These are phyloP conservation scores for Apiotrichum akiyoshidainum DNA, from an alignment of 1,284 basidiomycete genomes.

Conservation along the genomic window DNA sequence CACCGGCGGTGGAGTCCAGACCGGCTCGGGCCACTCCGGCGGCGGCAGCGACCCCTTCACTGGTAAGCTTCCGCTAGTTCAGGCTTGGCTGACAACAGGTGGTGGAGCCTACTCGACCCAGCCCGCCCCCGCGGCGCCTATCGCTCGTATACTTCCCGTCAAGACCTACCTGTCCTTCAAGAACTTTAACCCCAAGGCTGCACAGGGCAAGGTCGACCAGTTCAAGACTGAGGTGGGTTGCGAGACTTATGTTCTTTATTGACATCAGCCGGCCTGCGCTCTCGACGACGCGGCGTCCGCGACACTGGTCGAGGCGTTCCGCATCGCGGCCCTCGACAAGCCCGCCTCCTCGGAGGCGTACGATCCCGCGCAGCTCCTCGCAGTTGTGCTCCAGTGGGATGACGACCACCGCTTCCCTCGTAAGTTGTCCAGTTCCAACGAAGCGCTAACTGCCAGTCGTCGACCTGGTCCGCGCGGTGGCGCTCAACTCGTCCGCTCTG, in stretches of 20 bases:
- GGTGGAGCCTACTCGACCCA: conserved; percentile 34
- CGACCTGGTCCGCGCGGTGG: conserved; percentile 75
- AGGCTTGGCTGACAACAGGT: conserved; percentile 20
- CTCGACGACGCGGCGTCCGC: conserved; percentile 59
- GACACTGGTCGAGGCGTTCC: conserved; percentile 12
- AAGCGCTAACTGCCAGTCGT: conserved; percentile 63
- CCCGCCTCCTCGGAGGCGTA: conserved; percentile 33
- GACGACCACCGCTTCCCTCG: conserved; percentile 75
- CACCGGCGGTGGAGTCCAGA: conserved; percentile 22
- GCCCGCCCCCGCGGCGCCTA: conserved; percentile 34
- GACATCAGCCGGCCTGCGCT: conserved; percentile 63
- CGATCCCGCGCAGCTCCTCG: conserved; percentile 64
- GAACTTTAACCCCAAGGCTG: conserved; percentile 81
- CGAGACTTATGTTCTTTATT: background rate
- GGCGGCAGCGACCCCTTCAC: conserved; percentile 16
- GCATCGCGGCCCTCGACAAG: conserved; percentile 15
- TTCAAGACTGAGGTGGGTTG: conserved; percentile 54
- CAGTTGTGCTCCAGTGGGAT: conserved; percentile 76
- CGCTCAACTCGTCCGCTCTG: conserved; percentile 60
- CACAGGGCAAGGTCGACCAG: conserved; percentile 77
- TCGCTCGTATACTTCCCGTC: conserved; percentile 52
- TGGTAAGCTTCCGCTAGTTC: background rate
- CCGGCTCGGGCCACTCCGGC: background rate
- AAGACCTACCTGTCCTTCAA: conserved; percentile 67
- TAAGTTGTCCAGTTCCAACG: conserved; percentile 45